Percentiles rank a stretch among this genome's conserved stretches.
Conservation (phyloP, 2,329 filamentous ascomycete genomes). For the Trichoderma atroviride region DNA sequence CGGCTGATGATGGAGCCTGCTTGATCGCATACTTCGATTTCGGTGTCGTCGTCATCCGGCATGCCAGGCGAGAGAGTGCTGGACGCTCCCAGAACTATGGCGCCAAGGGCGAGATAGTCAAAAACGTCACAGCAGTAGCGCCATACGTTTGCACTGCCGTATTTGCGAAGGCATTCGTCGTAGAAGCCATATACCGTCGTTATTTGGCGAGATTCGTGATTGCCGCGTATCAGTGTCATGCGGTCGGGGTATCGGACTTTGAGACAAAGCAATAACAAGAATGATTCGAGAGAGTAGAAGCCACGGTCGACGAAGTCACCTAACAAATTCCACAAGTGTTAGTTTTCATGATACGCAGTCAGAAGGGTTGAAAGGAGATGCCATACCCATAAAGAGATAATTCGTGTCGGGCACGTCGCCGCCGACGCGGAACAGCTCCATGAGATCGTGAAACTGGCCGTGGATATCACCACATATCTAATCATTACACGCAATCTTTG, state of each 20-base stretch:
- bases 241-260: constrained; percentile 97
- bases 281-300: constrained; percentile 97
- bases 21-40: constrained; percentile 91
- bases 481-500: constrained; percentile 24
- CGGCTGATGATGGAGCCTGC: constrained; percentile 77
- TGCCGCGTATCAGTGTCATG: constrained; percentile 93
- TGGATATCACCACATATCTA: constrained; percentile 97
- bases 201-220: constrained; percentile 95
- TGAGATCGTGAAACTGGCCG: constrained; percentile 93
- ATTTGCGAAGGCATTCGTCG: constrained; percentile 94
- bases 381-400: constrained; percentile 90
- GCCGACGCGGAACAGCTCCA: constrained; percentile 94
- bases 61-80: constrained; percentile 58
- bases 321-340: constrained; percentile 37
- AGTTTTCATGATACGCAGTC: background rate
- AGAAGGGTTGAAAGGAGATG: no score
- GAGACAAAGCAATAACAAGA: constrained; percentile 90
- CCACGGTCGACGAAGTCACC: constrained; percentile 97
- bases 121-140: constrained; percentile 97
- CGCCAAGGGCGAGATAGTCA: constrained; percentile 90
- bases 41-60: constrained; percentile 70
- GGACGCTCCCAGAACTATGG: constrained; percentile 86
- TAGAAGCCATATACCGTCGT: constrained; percentile 98
- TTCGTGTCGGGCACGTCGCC: constrained; percentile 94
- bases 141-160: constrained; percentile 96